Base-by-base conservation (phyloP, 768 basidiomycete species). In the Xerocomus potaroensis region DNA sequence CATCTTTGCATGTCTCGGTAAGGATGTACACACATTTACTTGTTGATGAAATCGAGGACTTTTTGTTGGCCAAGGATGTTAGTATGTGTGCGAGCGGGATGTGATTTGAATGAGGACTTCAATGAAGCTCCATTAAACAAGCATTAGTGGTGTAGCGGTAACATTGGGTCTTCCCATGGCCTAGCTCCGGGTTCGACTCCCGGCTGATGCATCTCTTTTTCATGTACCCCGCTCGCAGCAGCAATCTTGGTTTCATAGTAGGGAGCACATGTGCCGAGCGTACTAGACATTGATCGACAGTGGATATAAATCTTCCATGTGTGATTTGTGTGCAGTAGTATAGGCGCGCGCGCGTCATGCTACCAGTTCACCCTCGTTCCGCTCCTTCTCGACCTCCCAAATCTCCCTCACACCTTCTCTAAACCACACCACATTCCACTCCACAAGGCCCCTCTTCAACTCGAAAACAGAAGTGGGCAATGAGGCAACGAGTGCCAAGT, bases 351-450 rank as follows among this genome's bases (percentile, higher is more conserved):
- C 26, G 16, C 5, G 11, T 40, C 35, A 29, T 48, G 34, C 53
- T 23, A 31, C 43, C 15, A 40, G 58, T 31, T 55, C 55, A 8
- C 60, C 62, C 39, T 55, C 55, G 33, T 59, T 59, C 32, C 63
- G 51, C 57, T 87, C 83, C 51, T 71, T 75, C 61, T 91, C 89
- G 8, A 89, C 79, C 41, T 81, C 77, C 55, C 83, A 84, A 33
- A 93, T 89, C 66, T 90, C 87, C 63, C 85, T 79, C 40, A 90
- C 78, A 0, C 91, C 91, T 62, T 83, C 84, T 56, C 91, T 68
- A 62, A 93, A 87, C 65, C 83, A 90, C 30, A 89, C 83, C 3
- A 92, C 84, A 57, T 93, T 93, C 67, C 85, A 91, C 60, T 93
- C 91, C 24, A 93, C 72, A 37, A 91, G 69, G 18, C 87, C 87